phyloP scores from a whole-genome alignment of 352 stramenopile species.

The Pythium biforme region DNA sequence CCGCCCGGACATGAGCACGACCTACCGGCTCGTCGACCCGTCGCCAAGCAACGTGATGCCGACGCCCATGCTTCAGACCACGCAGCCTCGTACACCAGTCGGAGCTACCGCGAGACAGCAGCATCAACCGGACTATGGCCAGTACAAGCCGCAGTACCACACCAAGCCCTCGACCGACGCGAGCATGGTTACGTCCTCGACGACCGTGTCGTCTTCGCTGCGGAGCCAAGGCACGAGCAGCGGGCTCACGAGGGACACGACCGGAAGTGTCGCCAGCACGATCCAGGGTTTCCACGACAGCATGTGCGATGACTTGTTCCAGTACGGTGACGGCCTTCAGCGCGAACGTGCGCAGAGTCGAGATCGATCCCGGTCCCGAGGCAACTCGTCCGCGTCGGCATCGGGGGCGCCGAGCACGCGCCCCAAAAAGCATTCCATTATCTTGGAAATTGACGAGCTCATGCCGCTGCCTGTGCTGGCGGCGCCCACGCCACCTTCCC shows the following conservation, averaged over 20 bases:
- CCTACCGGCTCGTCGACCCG: slow-evolving; percentile 24
- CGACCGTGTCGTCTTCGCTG: slow-evolving; percentile 5
- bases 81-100: neutral
- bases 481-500: neutral
- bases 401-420: neutral
- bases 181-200: slow-evolving; percentile 1
- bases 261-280: slow-evolving; percentile 15
- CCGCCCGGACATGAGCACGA: slow-evolving; percentile 20
- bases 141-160: slow-evolving; percentile 8
- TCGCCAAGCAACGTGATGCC: slow-evolving; percentile 16
- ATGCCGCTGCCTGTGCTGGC: slow-evolving; percentile 2
- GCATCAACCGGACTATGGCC: slow-evolving; percentile 15
- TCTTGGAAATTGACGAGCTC: slow-evolving; percentile 23
- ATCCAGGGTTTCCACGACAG: slow-evolving; percentile 28
- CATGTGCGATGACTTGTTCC: slow-evolving; percentile 23
- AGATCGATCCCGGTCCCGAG: slow-evolving; percentile 13
- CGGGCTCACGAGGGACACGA: neutral
- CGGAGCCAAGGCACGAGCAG: neutral
- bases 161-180: neutral
- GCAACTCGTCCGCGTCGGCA: slow-evolving; percentile 6
- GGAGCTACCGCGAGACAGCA: neutral
- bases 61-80: neutral
- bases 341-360: slow-evolving; percentile 13
- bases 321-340: slow-evolving; percentile 22
- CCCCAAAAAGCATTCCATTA: slow-evolving; percentile 9